These are phyloP conservation scores for Hyparrhenia diplandra DNA, from an alignment of 176 grass and related monocot genomes.

Conservation along the genomic window DNA sequence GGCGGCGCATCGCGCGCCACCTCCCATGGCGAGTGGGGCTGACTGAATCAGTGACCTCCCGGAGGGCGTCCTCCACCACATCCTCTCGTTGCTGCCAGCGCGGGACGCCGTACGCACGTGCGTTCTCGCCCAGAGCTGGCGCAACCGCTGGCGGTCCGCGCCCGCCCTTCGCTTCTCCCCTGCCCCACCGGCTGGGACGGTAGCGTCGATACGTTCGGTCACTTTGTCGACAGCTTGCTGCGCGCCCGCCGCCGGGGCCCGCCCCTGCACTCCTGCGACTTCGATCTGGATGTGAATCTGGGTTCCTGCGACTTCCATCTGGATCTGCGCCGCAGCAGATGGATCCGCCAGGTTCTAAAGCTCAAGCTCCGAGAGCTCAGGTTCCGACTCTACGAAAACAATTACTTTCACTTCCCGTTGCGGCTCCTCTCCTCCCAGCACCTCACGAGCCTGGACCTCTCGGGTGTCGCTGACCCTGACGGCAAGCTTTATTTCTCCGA, in stretches of 20 bases:
- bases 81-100: too few species aligned
- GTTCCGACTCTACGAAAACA: not conserved
- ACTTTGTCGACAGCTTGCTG: not conserved
- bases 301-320: rapidly evolving
- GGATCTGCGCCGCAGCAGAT: not conserved
- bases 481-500: not conserved
- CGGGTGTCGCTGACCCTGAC: not conserved
- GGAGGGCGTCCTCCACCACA: too few species aligned
- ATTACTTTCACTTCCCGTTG: not conserved
- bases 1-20: too few species aligned
- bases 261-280: not conserved
- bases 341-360: not conserved
- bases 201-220: not conserved
- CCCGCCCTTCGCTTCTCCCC: not conserved
- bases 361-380: not conserved
- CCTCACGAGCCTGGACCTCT: not conserved
- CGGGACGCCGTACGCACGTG: too few species aligned
- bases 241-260: too few species aligned
- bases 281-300: not conserved
- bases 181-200: not conserved
- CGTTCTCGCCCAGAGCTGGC: not conserved
- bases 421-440: not conserved
- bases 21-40: too few species aligned
- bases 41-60: too few species aligned
- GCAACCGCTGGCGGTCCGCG: not conserved